Evolutionary conservation across 495 filamentous ascomycete species (phyloP).

Genomic region (Penicillium soppii): DNA sequence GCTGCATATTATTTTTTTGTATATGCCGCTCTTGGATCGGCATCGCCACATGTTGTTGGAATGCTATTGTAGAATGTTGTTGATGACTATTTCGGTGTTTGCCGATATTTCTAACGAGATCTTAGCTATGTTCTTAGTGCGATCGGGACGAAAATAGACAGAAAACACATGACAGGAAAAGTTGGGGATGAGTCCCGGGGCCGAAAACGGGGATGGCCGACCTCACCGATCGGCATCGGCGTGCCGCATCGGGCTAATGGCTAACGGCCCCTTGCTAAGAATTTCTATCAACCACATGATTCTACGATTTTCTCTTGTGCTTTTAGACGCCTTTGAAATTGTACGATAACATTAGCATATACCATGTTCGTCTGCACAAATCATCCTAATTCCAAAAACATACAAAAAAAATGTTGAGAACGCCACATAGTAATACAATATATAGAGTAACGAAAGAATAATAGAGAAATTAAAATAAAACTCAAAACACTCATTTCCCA

Average conservation of each 20-base stretch:
- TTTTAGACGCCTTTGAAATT: no score
- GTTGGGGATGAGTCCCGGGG: not conserved
- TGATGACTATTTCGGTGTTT: not conserved
- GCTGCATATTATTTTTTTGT: not conserved
- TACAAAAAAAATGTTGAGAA: no score
- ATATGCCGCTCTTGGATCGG: not conserved
- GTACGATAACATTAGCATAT: no score
- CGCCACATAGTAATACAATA: no score
- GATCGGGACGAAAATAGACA: slow-evolving; percentile 3
- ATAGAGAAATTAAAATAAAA: no score
- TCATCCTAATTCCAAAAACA: no score
- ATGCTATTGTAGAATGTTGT: not conserved
- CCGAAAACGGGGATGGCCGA: slow-evolving; percentile 10
- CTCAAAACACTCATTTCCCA: not conserved
- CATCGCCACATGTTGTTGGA: not conserved
- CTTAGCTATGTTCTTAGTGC: not conserved
- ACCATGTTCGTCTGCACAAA: no score
- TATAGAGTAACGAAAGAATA: no score
- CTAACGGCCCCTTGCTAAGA: slow-evolving; percentile 3
- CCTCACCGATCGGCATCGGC: slow-evolving; percentile 15
- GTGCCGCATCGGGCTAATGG: slow-evolving; percentile 13
- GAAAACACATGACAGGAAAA: slow-evolving; percentile 4
- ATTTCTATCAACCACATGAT: no score
- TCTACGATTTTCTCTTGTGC: not conserved
- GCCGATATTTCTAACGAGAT: not conserved